These are phyloP conservation scores for Crinitomyces ghanaensis DNA, from an alignment of 805 yeast genomes.

Conservation along the genomic window DNA sequence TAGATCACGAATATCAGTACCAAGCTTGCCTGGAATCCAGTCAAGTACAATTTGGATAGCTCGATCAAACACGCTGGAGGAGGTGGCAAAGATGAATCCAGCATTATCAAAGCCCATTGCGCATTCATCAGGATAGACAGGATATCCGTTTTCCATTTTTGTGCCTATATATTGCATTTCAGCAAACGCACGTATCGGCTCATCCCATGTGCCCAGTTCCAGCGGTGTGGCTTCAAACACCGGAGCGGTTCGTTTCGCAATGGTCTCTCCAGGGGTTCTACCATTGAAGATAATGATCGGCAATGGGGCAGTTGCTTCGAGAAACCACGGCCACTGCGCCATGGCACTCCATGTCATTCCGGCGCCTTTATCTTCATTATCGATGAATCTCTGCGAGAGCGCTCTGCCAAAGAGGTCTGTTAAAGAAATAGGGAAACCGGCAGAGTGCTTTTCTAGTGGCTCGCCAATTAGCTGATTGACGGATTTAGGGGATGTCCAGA, in stretches of 20 bases:
- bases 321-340: conserved; percentile 45
- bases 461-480: conserved; percentile 35
- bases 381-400: conserved; percentile 53
- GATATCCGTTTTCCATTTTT: conserved; percentile 44
- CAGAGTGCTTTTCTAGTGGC: conserved; percentile 32
- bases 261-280: conserved; percentile 33
- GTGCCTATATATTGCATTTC: conserved; percentile 63
- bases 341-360: conserved; percentile 44
- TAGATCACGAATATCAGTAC: too few species aligned
- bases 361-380: conserved; percentile 40
- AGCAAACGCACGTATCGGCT: conserved; percentile 50
- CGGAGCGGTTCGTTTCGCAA: conserved; percentile 54
- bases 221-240: conserved; percentile 39
- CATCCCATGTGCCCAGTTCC: conserved; percentile 85
- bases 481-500: conserved; percentile 35
- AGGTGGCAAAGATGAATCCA: conserved; percentile 72
- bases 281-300: conserved; percentile 43
- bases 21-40: conserved; percentile 35
- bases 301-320: conserved; percentile 48
- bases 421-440: conserved; percentile 57
- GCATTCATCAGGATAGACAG: conserved; percentile 38
- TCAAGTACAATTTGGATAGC: conserved; percentile 40
- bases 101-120: conserved; percentile 66
- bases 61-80: conserved; percentile 63
- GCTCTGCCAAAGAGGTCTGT: conserved; percentile 78